Conservation (phyloP, 179 eudicot species). For the Actinidia arguta region DNA sequence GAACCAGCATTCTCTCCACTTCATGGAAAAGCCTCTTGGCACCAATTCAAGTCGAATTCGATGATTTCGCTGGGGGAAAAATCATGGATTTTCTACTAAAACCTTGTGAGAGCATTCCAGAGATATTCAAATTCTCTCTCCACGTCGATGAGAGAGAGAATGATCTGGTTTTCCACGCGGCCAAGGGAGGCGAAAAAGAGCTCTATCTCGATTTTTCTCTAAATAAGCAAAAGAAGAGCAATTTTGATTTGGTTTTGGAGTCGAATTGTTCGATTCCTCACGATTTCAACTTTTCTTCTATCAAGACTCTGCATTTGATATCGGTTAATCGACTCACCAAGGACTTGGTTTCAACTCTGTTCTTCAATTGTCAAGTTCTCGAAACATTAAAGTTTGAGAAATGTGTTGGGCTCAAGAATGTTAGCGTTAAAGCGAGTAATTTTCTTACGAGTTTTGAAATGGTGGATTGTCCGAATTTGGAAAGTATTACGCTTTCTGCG, state of each 20-base stretch:
- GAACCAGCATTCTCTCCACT: conserved; percentile 27
- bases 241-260: conserved; percentile 20
- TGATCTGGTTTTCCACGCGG: conserved; percentile 1
- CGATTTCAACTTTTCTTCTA: neutral
- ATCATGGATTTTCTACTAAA: conserved; percentile 3
- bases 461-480: conserved; percentile 16
- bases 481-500: conserved; percentile 13
- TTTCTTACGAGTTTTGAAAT: conserved; percentile 16
- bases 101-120: neutral
- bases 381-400: conserved; percentile 31
- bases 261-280: neutral
- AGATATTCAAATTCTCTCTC: conserved; percentile 20
- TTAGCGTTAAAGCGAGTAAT: conserved; percentile 15
- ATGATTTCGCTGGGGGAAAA: neutral
- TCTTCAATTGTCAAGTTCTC: conserved; percentile 21
- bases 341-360: conserved; percentile 16
- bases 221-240: neutral
- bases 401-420: conserved; percentile 17
- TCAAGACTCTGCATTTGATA: conserved; percentile 30
- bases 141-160: neutral
- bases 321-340: conserved; percentile 11
- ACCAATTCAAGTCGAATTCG: neutral
- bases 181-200: conserved; percentile 29
- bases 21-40: conserved; percentile 27
- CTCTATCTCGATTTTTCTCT: conserved; percentile 24